Evolutionary conservation across 768 basidiomycete species (phyloP).

Genomic region (Exidia glandulosa): DNA sequence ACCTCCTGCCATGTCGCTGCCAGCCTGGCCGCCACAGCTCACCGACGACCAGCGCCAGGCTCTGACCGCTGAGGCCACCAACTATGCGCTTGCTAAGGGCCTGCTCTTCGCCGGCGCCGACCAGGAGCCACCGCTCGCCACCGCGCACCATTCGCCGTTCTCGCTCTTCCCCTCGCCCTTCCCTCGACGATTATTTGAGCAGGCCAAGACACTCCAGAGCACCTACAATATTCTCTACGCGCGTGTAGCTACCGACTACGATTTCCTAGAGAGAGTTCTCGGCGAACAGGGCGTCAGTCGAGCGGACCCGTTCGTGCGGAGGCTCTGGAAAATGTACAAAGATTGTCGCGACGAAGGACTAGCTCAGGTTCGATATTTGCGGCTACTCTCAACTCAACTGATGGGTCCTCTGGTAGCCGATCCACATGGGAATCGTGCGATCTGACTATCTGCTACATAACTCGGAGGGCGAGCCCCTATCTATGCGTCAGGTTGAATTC

Average conservation of each 20-base stretch:
- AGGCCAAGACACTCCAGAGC: slow-evolving; percentile 56
- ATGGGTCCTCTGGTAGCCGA: slow-evolving; percentile 42
- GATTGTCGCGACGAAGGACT: slow-evolving; percentile 52
- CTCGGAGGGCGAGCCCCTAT: slow-evolving; percentile 17
- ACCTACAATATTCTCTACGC: slow-evolving; percentile 82
- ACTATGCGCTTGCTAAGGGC: slow-evolving; percentile 77
- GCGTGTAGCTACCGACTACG: slow-evolving; percentile 63
- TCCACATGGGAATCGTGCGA: slow-evolving; percentile 84
- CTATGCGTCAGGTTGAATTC: slow-evolving; percentile 94
- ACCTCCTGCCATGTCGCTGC: not conserved
- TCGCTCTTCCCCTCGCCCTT: slow-evolving; percentile 82
- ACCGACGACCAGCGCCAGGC: slow-evolving; percentile 44
- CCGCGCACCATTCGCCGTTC: slow-evolving; percentile 85
- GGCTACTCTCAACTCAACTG: no score
- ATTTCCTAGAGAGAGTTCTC: slow-evolving; percentile 77
- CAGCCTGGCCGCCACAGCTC: slow-evolving; percentile 63
- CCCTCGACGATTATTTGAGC: slow-evolving; percentile 57
- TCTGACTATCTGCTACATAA: slow-evolving; percentile 89
- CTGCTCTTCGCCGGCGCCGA: slow-evolving; percentile 45
- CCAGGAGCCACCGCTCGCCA: slow-evolving; percentile 33
- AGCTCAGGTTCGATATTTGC: slow-evolving; percentile 46
- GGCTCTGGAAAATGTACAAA: slow-evolving; percentile 84
- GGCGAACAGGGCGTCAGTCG: slow-evolving; percentile 66
- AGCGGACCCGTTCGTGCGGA: slow-evolving; percentile 79
- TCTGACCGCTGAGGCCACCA: slow-evolving; percentile 57